Conservation (phyloP, 2,329 filamentous ascomycete species). For the Emmonsiellopsis sp. region DNA sequence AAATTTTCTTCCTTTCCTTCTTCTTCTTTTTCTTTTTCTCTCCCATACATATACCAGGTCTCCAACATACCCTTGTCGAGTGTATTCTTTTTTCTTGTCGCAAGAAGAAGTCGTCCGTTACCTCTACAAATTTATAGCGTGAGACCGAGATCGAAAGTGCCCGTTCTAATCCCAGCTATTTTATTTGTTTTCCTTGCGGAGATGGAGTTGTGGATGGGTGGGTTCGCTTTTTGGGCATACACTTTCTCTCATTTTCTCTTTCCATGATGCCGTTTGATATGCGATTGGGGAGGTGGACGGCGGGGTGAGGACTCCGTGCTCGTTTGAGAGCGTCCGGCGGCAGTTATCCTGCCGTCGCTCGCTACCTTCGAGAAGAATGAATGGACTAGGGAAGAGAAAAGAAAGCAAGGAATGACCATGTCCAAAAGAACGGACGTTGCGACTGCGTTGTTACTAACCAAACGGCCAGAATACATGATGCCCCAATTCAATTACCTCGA, state of each 20-base stretch:
- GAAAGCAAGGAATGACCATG: conserved; percentile 1
- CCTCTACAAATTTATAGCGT: conserved; percentile 33
- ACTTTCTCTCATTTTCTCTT: conserved; percentile 9
- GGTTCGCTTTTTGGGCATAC: conserved; percentile 40
- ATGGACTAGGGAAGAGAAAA: background rate
- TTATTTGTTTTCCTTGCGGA: conserved; percentile 13
- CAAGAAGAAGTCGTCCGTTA: conserved; percentile 15
- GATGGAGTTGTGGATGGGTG: conserved; percentile 20
- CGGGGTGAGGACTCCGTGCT: too few relatives aligned
- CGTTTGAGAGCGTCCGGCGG: too few relatives aligned
- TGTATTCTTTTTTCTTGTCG: background rate
- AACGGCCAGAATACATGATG: too few relatives aligned
- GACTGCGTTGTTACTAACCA: too few relatives aligned
- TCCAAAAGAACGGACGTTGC: background rate
- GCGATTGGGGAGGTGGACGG: background rate
- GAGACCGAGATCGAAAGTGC: conserved; percentile 33
- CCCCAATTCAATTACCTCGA: too few relatives aligned
- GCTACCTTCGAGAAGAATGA: too few relatives aligned
- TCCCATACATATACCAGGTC: conserved; percentile 24
- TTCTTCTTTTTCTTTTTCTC: conserved; percentile 21
- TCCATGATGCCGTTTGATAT: background rate
- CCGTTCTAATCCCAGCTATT: conserved; percentile 34
- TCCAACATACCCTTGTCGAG: conserved; percentile 37
- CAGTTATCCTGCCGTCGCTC: too few relatives aligned
- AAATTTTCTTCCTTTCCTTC: conserved; percentile 14